Percentiles rank a stretch among this genome's conserved stretches.
Evolutionary conservation across 768 basidiomycete species (phyloP).

Genomic region (Pisolithus marmoratus): DNA sequence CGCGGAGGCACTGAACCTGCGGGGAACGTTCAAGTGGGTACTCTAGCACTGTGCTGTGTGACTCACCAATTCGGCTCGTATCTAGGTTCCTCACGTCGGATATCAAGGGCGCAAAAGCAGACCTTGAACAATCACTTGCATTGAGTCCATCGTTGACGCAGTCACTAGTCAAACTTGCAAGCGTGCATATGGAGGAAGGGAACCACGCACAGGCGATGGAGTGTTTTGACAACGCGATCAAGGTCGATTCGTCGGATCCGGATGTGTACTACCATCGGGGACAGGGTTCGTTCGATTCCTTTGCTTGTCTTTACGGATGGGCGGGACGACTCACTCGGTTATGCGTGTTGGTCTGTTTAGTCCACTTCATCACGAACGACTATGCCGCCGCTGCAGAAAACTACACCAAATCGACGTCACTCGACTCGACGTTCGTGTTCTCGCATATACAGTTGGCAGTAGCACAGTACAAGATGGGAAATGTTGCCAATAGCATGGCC

Average conservation of each 20-base stretch:
- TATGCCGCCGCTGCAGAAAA: conserved; percentile 82
- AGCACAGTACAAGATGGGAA: conserved; percentile 88
- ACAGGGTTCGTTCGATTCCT: conserved; percentile 52
- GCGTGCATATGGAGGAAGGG: conserved; percentile 94
- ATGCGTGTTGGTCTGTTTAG: conserved; percentile 32
- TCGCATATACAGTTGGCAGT: conserved; percentile 96
- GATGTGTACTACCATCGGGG: conserved; percentile 99
- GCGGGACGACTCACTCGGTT: too few species aligned
- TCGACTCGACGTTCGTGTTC: conserved; percentile 90
- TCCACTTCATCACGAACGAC: conserved; percentile 92
- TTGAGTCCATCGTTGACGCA: conserved; percentile 72
- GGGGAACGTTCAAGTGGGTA: conserved; percentile 91
- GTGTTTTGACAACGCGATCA: conserved; percentile 86
- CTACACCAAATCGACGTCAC: conserved; percentile 82
- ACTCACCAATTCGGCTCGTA: neutral
- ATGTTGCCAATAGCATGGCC: conserved; percentile 77
- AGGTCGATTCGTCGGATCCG: conserved; percentile 76
- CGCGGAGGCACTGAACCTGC: conserved; percentile 89
- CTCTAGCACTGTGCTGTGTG: neutral
- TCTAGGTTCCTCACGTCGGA: conserved; percentile 84
- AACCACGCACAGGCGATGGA: conserved; percentile 77
- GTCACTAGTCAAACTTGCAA: conserved; percentile 92
- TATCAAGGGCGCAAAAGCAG: conserved; percentile 72
- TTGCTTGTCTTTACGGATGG: too few species aligned
- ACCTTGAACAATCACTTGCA: conserved; percentile 71